A percentile compares a stretch with the other conserved stretches of the same genome.
Evolutionary conservation across 495 filamentous ascomycete genomes (phyloP).

Genomic region (Penicillium lividum): DNA sequence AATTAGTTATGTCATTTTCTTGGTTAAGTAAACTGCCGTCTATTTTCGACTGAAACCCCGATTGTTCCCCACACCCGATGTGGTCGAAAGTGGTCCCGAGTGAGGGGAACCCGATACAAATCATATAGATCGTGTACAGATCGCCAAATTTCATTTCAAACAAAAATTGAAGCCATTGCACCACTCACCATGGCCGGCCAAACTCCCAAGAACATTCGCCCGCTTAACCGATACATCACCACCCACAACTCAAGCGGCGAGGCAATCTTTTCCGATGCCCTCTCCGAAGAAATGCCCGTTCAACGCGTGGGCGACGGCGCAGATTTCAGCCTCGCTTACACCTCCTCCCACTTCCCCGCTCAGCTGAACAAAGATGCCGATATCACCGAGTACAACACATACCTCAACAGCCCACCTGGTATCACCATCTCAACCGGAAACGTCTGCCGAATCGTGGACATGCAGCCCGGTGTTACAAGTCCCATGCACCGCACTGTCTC

Average conservation of each 20-base stretch:
- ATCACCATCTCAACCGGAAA: slow-evolving; percentile 53
- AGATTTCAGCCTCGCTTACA: slow-evolving; percentile 44
- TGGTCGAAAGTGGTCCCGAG: slow-evolving; percentile 31
- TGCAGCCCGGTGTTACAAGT: slow-evolving; percentile 61
- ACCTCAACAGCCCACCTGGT: slow-evolving; percentile 45
- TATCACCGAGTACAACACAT: slow-evolving; percentile 33
- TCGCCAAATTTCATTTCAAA: neutral
- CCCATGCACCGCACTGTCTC: slow-evolving; percentile 71
- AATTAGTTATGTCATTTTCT: neutral
- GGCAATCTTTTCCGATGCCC: slow-evolving; percentile 34
- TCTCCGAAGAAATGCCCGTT: slow-evolving; percentile 26
- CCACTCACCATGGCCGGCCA: slow-evolving; percentile 16
- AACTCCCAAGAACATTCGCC: slow-evolving; percentile 32
- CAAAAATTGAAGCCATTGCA: slow-evolving; percentile 1
- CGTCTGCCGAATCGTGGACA: slow-evolving; percentile 59
- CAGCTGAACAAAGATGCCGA: slow-evolving; percentile 50
- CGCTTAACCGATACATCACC: slow-evolving; percentile 43
- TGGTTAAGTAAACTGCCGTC: neutral
- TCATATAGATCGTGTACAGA: slow-evolving; percentile 2
- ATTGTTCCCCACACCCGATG: slow-evolving; percentile 26
- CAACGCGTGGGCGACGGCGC: slow-evolving; percentile 27
- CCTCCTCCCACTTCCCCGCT: slow-evolving; percentile 56
- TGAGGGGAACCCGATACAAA: slow-evolving; percentile 5
- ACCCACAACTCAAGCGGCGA: slow-evolving; percentile 33
- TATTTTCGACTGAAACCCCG: slow-evolving; percentile 3